Evolutionary conservation across 495 filamentous ascomycete species (phyloP), one percentile per base, ranked within the genome.

Genomic region (Penicillium silybi): DNA sequence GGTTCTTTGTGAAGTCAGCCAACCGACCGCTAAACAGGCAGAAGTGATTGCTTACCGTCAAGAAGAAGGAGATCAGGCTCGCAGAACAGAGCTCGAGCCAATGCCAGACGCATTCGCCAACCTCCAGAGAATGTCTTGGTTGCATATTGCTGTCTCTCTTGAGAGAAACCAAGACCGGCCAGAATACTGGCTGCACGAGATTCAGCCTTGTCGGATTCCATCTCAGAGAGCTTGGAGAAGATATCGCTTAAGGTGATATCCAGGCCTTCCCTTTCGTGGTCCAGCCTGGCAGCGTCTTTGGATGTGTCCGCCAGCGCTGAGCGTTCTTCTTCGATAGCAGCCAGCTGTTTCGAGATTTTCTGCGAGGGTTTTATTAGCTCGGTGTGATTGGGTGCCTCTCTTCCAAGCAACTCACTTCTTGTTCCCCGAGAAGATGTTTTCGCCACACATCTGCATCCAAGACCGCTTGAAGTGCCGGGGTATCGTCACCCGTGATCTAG

Each of bases 61-160:
- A 98, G 90, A 61, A 99, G 80, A 54, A 99, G 78, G 19, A 99
- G 74, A 72, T 99, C 93, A 29, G 93, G 93, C 68, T 99, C 95
- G 75, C 93, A 99, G 79, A 99, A 99, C 34, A 99, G 80, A 9
- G 93, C 93, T 78, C 93, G 80, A 6, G 93, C 93, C 37, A 99
- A 77, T 6, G 93, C 93, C 47, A 99, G 76, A 79, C 93, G 85
- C 93, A 99, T 99, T 71, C 93, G 83, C 93, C 93, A 99, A 87
- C 93, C 93, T 78, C 93, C 93, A 35, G 93, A 99, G 76, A 99
- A 99, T 16, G 92, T 97, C 77, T 88, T 96, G 38, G 93, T 99
- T 13, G 93, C 85, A 57, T 80, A 92, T 53, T 95, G 88, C 61
- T 99, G 93, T 22, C 92, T 80, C 66, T 99, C 95, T 34, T 86